phyloP scores from a whole-genome alignment of 108 stramenopile genomes.

The Fragilariopsis cylindrus region DNA sequence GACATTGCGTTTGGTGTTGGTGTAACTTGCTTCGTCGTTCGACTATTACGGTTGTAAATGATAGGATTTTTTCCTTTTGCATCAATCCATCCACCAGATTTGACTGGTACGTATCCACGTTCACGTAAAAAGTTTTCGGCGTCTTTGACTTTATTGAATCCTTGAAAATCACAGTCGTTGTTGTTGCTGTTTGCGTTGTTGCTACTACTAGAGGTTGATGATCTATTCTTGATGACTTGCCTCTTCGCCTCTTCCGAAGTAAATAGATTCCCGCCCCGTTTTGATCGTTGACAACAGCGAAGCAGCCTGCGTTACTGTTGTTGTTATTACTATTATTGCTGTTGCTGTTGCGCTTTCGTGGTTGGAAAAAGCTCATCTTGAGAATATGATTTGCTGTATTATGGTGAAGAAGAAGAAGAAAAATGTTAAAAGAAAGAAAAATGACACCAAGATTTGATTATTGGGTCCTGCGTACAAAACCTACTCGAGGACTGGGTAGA shows the following conservation, averaged over 20 bases:
- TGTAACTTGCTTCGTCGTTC: neutral
- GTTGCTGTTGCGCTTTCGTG: neutral
- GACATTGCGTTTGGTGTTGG: neutral
- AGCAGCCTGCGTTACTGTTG: neutral
- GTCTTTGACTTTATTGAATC: constrained; percentile 1
- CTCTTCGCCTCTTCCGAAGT: neutral
- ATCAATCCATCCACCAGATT: constrained; percentile 15
- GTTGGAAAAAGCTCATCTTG: neutral
- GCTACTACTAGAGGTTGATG: neutral
- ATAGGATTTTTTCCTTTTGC: neutral
- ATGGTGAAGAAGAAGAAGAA: too few relatives aligned
- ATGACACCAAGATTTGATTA: too few relatives aligned
- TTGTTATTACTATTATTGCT: neutral
- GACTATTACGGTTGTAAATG: neutral
- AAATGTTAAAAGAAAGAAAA: too few relatives aligned
- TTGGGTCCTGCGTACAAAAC: too few relatives aligned
- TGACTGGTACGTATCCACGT: neutral
- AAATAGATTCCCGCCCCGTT: neutral
- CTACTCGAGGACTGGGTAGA: too few relatives aligned
- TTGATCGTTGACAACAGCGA: neutral
- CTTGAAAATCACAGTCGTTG: neutral
- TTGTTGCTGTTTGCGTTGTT: neutral
- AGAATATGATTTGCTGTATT: too few relatives aligned
- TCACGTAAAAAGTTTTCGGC: constrained; percentile 18
- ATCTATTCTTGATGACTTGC: neutral